Percentiles rank a stretch among this genome's conserved stretches.
These are phyloP conservation scores for Miscanthus lutarioriparius DNA, from an alignment of 176 grass and related monocot species.

Conservation along the genomic window DNA sequence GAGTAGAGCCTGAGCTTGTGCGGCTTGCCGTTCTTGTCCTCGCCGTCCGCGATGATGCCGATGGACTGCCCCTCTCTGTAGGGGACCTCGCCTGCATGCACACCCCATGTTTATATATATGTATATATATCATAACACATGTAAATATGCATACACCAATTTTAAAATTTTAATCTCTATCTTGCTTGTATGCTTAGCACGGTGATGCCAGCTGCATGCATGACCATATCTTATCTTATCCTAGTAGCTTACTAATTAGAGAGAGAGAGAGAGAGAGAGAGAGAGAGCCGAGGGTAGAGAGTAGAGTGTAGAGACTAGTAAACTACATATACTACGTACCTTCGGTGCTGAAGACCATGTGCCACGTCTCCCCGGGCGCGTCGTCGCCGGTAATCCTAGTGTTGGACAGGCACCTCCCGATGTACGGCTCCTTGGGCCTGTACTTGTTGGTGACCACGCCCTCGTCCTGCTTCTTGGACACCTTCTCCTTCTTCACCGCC, in stretches of 20 bases:
- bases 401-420: constrained; percentile 73
- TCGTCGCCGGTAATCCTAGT: constrained; percentile 86
- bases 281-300: too few relatives aligned
- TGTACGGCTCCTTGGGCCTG: constrained; percentile 86
- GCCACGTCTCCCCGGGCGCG: constrained; percentile 92
- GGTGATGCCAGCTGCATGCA: neutral
- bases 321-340: neutral
- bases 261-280: too few relatives aligned
- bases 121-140: neutral
- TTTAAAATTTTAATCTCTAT: neutral
- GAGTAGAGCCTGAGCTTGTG: constrained; percentile 93
- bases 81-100: constrained; percentile 55
- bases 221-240: neutral
- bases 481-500: constrained; percentile 52
- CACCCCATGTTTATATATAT: neutral
- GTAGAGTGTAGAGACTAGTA: neutral
- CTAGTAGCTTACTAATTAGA: too few relatives aligned
- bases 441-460: constrained; percentile 71
- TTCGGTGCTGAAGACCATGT: constrained; percentile 97
- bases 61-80: constrained; percentile 96
- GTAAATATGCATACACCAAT: neutral
- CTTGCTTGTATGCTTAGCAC: neutral
- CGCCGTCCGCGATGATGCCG: constrained; percentile 77
- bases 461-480: constrained; percentile 84
- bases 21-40: constrained; percentile 95